Percentiles rank a stretch among this genome's conserved stretches.
Evolutionary conservation across 1,284 basidiomycete genomes (phyloP).

Genomic region (Leucoagaricus sp.): DNA sequence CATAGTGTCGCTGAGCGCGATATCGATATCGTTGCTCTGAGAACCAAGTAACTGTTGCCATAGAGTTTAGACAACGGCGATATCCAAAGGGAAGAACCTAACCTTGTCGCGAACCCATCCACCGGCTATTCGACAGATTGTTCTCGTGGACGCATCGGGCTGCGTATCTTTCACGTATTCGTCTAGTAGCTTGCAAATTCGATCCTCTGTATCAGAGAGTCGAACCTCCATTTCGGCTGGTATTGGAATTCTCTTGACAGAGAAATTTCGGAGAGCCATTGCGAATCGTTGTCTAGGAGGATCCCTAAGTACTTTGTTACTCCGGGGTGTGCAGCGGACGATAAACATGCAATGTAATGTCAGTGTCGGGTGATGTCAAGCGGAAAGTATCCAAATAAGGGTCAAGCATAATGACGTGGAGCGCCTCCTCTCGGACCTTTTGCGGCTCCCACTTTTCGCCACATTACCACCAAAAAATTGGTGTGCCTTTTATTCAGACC

Average conservation of each 20-base stretch:
- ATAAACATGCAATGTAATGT: conserved; percentile 16
- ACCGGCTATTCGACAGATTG: conserved; percentile 85
- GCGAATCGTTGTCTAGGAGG: conserved; percentile 5
- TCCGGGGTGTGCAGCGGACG: conserved; percentile 1
- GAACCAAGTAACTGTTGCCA: conserved; percentile 73
- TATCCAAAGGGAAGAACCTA: conserved; percentile 20
- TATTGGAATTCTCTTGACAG: conserved; percentile 3
- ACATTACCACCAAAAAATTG: too few relatives aligned
- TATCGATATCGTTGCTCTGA: conserved; percentile 91
- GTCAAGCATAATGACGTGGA: neutral
- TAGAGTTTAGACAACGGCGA: conserved; percentile 11
- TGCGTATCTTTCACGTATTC: conserved; percentile 61
- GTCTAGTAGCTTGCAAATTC: conserved; percentile 63
- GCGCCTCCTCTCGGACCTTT: neutral
- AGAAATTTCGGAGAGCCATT: conserved; percentile 9
- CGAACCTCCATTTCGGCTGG: conserved; percentile 21
- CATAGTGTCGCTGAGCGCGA: conserved; percentile 89
- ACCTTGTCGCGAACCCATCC: conserved; percentile 99
- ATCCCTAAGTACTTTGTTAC: conserved; percentile 1
- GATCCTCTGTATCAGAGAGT: conserved; percentile 29
- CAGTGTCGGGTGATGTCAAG: neutral
- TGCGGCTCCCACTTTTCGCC: neutral
- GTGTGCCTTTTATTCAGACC: too few relatives aligned
- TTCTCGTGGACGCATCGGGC: conserved; percentile 53
- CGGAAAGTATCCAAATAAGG: neutral